These are phyloP conservation scores for Xylaria sp. DNA, from an alignment of 2,329 filamentous ascomycete species.

Conservation along the genomic window DNA sequence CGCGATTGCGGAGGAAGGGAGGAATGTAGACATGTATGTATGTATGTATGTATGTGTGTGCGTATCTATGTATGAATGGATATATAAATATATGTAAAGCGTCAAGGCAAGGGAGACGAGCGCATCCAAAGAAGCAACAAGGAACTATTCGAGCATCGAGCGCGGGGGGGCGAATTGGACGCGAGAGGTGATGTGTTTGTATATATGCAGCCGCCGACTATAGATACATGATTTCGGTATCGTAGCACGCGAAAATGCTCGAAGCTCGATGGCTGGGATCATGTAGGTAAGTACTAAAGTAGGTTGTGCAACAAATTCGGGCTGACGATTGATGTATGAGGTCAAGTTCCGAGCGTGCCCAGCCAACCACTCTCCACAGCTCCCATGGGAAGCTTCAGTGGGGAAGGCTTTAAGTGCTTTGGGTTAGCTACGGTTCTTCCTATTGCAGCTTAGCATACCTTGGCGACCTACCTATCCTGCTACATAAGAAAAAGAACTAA, in stretches of 20 bases:
- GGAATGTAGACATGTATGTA: conserved; percentile 46
- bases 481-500: background rate
- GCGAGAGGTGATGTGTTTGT: conserved; percentile 9
- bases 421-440: conserved; percentile 15
- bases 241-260: conserved; percentile 18
- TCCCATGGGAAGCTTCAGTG: conserved; percentile 3
- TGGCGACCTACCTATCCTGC: background rate
- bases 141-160: conserved; percentile 39
- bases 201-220: conserved; percentile 25
- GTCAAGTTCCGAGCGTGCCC: conserved; percentile 35
- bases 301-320: conserved; percentile 21
- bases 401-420: background rate
- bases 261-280: conserved; percentile 36
- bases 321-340: conserved; percentile 32
- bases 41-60: conserved; percentile 36
- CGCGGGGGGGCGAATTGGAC: conserved; percentile 16
- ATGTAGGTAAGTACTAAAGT: background rate
- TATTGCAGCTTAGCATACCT: conserved; percentile 18
- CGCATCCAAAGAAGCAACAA: conserved; percentile 31
- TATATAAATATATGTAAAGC: conserved; percentile 35
- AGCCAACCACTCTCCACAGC: conserved; percentile 34
- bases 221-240: conserved; percentile 30
- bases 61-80: no score
- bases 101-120: conserved; percentile 17
- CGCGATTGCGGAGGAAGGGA: conserved; percentile 41